Percentiles rank a stretch among this genome's conserved stretches.
Evolutionary conservation across 331 rosid species (phyloP).

Genomic region (Telfairia occidentalis): DNA sequence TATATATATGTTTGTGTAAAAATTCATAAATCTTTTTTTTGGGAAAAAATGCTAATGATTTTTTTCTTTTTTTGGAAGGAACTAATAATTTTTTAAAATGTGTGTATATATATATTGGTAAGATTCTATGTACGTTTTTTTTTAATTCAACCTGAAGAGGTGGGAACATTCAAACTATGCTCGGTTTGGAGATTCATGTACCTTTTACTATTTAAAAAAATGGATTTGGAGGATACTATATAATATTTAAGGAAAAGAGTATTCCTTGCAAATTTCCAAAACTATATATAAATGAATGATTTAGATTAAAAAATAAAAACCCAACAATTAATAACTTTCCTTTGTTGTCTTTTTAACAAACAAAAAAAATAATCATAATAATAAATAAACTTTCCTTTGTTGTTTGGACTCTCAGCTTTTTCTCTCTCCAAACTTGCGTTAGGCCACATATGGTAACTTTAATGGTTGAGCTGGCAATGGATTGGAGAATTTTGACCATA

Average conservation of each 20-base stretch:
- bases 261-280: background rate
- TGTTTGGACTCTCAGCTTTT: background rate
- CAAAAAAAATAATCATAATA: background rate
- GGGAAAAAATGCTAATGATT: no score
- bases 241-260: background rate
- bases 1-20: no score
- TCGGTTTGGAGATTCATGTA: no score
- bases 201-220: no score
- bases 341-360: background rate
- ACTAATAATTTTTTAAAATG: no score
- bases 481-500: background rate
- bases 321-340: background rate
- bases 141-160: no score
- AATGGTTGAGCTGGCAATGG: background rate
- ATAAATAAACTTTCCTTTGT: background rate
- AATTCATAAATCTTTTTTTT: no score
- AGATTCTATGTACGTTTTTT: no score
- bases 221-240: background rate
- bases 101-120: no score
- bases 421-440: background rate
- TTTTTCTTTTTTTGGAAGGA: no score
- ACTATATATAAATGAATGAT: background rate
- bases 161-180: no score
- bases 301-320: background rate
- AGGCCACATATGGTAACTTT: background rate